Base-by-base conservation (phyloP, 1,284 basidiomycete genomes). In the Cryptococcus amylolentus region DNA sequence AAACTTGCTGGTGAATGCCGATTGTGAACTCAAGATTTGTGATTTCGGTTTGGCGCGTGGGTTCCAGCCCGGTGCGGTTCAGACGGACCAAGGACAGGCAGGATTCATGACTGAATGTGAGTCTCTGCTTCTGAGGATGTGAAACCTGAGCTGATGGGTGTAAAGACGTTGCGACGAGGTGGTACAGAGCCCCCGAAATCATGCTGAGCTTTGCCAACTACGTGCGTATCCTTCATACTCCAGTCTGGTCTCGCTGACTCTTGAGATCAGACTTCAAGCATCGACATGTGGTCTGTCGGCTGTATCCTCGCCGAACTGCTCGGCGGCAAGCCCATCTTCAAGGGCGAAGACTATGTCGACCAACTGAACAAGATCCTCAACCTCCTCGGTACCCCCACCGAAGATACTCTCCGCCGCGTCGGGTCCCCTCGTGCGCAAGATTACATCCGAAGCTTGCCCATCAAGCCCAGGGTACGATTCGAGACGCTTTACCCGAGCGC, bases 321-420 rank as follows among this genome's bases (percentile, higher is more conserved):
- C 7, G 93, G 94, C 14, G 94, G 96, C 38, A 91, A 94, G 71
- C 96, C 96, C 0, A 98, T 98, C 70, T 99, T 92, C 84, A 98
- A 98, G 77, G 96, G 96, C 53, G 82, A 94, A 79, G 95, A 98
- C 75, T 96, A 97, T 71, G 95, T 99, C 57, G 95, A 98, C 76
- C 96, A 99, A 77, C 83, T 99, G 44, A 98, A 98, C 76, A 95
- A 97, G 77, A 98, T 99, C 71, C 82, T 99, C 43, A 93, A 98
- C 78, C 92, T 94, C 71, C 85, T 98, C 28, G 96, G 96, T 40
- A 98, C 96, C 0, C 96, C 96, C 0, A 89, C 89, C 12, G 95
- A 98, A 76, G 91, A 95, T 65, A 98, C 96, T 0, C 84, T 99
- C 31, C 86, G 91, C 48, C 86, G 96, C 44, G 92, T 98, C 50